Percentiles rank a stretch among this genome's conserved stretches.
Conservation (phyloP, 1,284 basidiomycete genomes). For the Uromyces viciae-fabae region DNA sequence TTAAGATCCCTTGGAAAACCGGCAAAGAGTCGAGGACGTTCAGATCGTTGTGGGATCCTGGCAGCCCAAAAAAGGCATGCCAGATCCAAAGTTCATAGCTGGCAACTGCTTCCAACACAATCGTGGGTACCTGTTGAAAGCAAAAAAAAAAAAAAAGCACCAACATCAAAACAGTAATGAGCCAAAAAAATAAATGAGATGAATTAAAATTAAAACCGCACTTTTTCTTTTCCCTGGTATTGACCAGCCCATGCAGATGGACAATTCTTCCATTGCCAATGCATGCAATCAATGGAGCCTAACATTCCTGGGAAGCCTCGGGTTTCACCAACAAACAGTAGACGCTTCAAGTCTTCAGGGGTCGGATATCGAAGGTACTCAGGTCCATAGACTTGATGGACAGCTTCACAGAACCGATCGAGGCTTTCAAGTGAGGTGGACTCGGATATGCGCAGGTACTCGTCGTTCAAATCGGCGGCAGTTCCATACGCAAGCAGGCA, state of each 20-base stretch:
- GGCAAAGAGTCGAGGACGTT: neutral
- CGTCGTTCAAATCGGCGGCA: neutral
- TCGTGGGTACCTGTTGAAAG: neutral
- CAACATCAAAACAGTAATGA: neutral
- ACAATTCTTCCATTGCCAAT: too few relatives aligned
- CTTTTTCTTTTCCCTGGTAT: neutral
- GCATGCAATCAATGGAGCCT: neutral
- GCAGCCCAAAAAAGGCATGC: neutral
- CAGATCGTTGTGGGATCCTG: neutral
- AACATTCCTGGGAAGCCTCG: conserved; percentile 17
- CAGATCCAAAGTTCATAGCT: neutral
- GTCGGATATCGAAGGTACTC: conserved; percentile 7
- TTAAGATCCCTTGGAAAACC: neutral
- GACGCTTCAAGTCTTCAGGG: neutral
- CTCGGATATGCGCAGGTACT: conserved; percentile 4
- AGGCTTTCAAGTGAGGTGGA: neutral
- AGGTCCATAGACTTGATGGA: neutral
- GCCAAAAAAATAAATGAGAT: neutral
- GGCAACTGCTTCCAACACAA: neutral
- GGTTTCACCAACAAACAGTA: neutral
- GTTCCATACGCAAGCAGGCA: neutral
- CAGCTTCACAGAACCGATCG: neutral
- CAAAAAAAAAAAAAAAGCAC: neutral
- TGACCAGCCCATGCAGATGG: neutral
- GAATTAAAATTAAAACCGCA: neutral